Evolutionary conservation across 139 green algal species (phyloP), one percentile per base, ranked within the genome.

Genomic region (Chlorella sp.): DNA sequence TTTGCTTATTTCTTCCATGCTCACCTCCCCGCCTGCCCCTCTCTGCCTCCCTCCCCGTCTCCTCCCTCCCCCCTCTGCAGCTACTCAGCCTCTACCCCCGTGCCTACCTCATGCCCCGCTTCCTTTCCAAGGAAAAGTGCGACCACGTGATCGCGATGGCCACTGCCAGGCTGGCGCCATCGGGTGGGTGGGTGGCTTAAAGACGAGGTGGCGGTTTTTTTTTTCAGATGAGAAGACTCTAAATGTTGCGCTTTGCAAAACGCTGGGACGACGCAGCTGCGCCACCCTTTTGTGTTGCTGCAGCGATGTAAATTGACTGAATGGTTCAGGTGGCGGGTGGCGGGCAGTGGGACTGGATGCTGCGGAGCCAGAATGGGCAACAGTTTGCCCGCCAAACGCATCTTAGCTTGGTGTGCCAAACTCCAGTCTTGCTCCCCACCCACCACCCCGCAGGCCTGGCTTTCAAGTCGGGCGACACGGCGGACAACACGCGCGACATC

Each of bases 131-230:
- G 19, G 68, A 82, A 37, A 73, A 85, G 32, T 86, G 80, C 14
- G 83, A 94, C 5, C 90, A 94, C 69, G 78, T 96, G 1, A 91
- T 95, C 11, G 73, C 89, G 15, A 66, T 95, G 36, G 94, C 92
- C 3, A 79, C 91, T 24, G 48, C 26, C 16, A 81, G 91, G 34
- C 84, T 96, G 66, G 79, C 40, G 18, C 91, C 91, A 3, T 86
- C 77, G 14, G 77, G 84, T 88, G 68, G 9, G 64, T 36, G 4
- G 1, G 4, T 0, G 3, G n/a, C 30, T 1, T n/a, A n/a, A n/a
- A n/a, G n/a, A n/a, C n/a, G n/a, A n/a, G n/a, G n/a, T n/a, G n/a
- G n/a, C n/a, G n/a, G n/a, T n/a, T n/a, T n/a, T n/a, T n/a, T n/a
- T n/a, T n/a, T n/a, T n/a, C n/a, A n/a, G n/a, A n/a, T n/a, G n/a